Evolutionary conservation across 2,329 filamentous ascomycete species (phyloP).

Genomic region (Fusarium poae): DNA sequence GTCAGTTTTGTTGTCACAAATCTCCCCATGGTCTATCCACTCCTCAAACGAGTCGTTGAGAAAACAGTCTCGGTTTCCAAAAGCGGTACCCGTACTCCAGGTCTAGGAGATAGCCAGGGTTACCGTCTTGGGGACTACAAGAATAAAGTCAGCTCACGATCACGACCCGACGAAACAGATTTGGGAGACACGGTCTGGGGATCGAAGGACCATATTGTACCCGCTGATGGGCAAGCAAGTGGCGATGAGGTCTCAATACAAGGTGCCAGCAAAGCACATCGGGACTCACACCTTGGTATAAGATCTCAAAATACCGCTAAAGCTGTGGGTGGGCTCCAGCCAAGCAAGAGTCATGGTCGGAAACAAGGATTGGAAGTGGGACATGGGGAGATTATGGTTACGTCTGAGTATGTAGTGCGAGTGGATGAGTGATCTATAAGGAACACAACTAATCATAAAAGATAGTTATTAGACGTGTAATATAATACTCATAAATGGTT

Average conservation of each 20-base stretch:
- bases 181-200: neutral
- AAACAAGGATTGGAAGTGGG: neutral
- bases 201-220: neutral
- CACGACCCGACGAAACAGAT: neutral
- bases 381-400: neutral
- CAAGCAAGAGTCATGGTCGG: neutral
- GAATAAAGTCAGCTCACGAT: neutral
- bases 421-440: neutral
- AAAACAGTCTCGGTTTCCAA: neutral
- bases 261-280: neutral
- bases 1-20: conserved; percentile 6
- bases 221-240: neutral
- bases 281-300: neutral
- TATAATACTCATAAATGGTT: neutral
- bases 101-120: neutral
- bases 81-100: neutral
- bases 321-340: neutral
- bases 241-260: neutral
- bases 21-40: conserved; percentile 3
- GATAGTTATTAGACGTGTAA: too few relatives aligned
- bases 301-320: neutral
- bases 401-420: neutral
- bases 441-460: fast-evolving
- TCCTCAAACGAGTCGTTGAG: neutral
- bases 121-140: neutral